Evolutionary conservation across 305 asterid genomes (phyloP).

Genomic region (Fraxinus albicans): DNA sequence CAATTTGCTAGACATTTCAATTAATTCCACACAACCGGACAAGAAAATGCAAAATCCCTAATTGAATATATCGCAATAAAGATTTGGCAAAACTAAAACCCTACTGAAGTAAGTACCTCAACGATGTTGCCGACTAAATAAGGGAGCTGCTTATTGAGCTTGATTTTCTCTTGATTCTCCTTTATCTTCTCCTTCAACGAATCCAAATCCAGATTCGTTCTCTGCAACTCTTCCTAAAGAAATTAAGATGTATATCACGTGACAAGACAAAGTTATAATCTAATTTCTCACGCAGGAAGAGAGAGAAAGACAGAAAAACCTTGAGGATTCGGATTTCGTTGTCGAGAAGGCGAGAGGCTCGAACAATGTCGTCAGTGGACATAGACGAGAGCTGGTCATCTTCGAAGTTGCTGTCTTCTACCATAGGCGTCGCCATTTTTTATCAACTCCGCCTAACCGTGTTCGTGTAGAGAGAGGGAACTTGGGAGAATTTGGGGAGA

Average conservation of each 20-base stretch:
- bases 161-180: slow-evolving; percentile 81
- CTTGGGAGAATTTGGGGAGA: background rate
- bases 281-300: background rate
- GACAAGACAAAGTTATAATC: background rate
- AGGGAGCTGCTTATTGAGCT: slow-evolving; percentile 83
- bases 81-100: background rate
- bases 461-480: background rate
- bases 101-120: slow-evolving; percentile 43
- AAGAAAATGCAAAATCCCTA: background rate
- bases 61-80: background rate
- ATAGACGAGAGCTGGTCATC: slow-evolving; percentile 72
- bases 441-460: background rate
- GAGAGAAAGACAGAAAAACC: slow-evolving; percentile 32
- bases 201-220: slow-evolving; percentile 73
- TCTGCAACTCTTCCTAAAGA: slow-evolving; percentile 73
- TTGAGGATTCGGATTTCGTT: slow-evolving; percentile 73
- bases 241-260: background rate
- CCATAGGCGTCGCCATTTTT: slow-evolving; percentile 80
- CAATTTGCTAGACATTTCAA: background rate
- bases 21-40: background rate
- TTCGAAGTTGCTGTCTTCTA: slow-evolving; percentile 65
- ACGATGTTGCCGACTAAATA: slow-evolving; percentile 83
- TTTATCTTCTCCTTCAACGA: slow-evolving; percentile 75
- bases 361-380: slow-evolving; percentile 70
- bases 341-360: slow-evolving; percentile 88